Evolutionary conservation across 2,329 filamentous ascomycete species (phyloP).

Genomic region (Aspergillus neoniger): DNA sequence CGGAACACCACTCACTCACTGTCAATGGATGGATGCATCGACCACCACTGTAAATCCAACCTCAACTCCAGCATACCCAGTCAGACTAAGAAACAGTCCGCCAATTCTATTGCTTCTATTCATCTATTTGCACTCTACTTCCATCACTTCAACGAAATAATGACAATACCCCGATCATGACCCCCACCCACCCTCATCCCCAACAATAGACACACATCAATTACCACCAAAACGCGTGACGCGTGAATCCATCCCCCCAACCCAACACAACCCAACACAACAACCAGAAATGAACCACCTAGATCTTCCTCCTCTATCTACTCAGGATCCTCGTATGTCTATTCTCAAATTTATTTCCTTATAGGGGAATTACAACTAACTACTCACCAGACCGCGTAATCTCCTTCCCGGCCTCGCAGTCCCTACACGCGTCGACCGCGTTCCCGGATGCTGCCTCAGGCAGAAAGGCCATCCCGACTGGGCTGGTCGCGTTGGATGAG

Average conservation of each 20-base stretch:
- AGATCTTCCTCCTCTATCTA: conserved; percentile 36
- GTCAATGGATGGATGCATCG: neutral
- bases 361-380: neutral
- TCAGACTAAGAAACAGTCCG: no score
- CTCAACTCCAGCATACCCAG: neutral
- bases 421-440: conserved; percentile 32
- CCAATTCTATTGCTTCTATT: no score
- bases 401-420: conserved; percentile 42
- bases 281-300: conserved; percentile 25
- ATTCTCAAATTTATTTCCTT: neutral
- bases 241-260: neutral
- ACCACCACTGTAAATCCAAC: neutral
- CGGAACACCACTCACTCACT: neutral
- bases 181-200: neutral
- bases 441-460: conserved; percentile 11
- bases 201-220: neutral
- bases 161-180: neutral
- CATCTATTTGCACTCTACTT: no score
- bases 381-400: conserved; percentile 30
- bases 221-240: neutral
- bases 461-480: conserved; percentile 40
- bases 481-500: conserved; percentile 52
- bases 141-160: neutral
- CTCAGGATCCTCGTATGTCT: conserved; percentile 33
- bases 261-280: neutral